Percentiles rank a stretch among this genome's conserved stretches.
Conservation (phyloP, 2,329 filamentous ascomycete genomes). For the Septoria linicola region DNA sequence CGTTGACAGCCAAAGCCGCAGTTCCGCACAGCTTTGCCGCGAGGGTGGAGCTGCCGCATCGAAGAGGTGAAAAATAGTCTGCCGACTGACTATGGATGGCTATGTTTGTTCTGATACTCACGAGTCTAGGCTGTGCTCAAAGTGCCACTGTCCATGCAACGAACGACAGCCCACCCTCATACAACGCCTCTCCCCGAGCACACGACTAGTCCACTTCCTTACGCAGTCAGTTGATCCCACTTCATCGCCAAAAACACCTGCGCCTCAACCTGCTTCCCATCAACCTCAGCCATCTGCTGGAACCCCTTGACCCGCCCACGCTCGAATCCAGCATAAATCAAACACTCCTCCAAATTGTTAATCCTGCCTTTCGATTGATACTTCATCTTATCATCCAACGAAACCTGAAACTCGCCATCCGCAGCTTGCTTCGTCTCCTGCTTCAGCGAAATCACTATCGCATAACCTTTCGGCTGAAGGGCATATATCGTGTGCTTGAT, state of each 20-base stretch:
- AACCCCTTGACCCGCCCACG: conserved; percentile 29
- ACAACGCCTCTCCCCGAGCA: too few relatives aligned
- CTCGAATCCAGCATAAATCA: conserved; percentile 34
- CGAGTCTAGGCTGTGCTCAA: too few relatives aligned
- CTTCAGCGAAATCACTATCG: conserved; percentile 29
- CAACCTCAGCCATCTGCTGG: conserved; percentile 25
- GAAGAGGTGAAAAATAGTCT: too few relatives aligned
- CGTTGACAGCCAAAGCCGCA: too few relatives aligned
- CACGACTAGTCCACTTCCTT: too few relatives aligned
- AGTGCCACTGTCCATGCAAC: too few relatives aligned
- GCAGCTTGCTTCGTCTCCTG: conserved; percentile 21
- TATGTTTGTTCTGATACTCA: neutral
- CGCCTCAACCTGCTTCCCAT: conserved; percentile 26
- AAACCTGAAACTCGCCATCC: conserved; percentile 22
- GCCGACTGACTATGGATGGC: too few relatives aligned
- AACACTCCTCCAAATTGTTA: conserved; percentile 26
- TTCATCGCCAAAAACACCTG: conserved; percentile 34
- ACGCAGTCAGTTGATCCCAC: conserved; percentile 30
- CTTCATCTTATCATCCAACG: conserved; percentile 31
- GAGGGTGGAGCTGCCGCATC: too few relatives aligned
- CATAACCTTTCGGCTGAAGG: conserved; percentile 31
- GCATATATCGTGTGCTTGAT: conserved; percentile 31
- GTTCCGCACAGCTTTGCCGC: too few relatives aligned
- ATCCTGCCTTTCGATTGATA: conserved; percentile 29
- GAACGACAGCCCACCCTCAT: too few relatives aligned